Percentiles rank a stretch among this genome's conserved stretches.
phyloP scores from a whole-genome alignment of 306 rosid genomes.

The Boehmeria nivea region DNA sequence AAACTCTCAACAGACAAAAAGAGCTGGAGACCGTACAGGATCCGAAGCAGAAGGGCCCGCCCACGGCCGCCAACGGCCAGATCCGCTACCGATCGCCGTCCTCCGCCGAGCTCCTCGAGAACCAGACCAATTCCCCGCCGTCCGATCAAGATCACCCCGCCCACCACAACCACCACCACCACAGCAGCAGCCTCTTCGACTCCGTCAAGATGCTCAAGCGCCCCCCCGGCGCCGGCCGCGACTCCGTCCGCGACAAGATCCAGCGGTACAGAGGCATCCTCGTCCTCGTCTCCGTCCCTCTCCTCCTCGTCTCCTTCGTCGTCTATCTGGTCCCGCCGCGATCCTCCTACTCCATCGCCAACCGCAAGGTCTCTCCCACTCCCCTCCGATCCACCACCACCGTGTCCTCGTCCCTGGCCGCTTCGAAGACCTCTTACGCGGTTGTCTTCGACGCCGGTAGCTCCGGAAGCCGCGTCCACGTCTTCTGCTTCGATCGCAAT shows the following conservation, averaged over 20 bases:
- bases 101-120: constrained; percentile 73
- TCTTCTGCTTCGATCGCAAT: constrained; percentile 61
- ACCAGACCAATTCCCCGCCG: constrained; percentile 54
- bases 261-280: constrained; percentile 61
- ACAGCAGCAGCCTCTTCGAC: constrained; percentile 30
- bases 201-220: constrained; percentile 84
- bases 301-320: constrained; percentile 56
- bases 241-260: constrained; percentile 68
- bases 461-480: constrained; percentile 99
- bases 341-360: constrained; percentile 34
- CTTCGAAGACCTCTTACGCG: constrained; percentile 40
- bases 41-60: constrained; percentile 64
- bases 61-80: constrained; percentile 73
- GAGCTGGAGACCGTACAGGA: constrained; percentile 94
- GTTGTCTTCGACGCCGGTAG: constrained; percentile 96
- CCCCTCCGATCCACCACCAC: constrained; percentile 30
- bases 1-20: too few species aligned
- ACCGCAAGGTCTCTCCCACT: constrained; percentile 56
- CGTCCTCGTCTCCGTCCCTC: constrained; percentile 60
- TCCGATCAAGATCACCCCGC: constrained; percentile 46
- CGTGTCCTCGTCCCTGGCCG: background rate
- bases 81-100: constrained; percentile 98
- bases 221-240: constrained; percentile 32
- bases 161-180: constrained; percentile 19
- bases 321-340: constrained; percentile 60